Evolutionary conservation across 2,329 filamentous ascomycete genomes (phyloP).

Genomic region (Botrytis paeoniae): DNA sequence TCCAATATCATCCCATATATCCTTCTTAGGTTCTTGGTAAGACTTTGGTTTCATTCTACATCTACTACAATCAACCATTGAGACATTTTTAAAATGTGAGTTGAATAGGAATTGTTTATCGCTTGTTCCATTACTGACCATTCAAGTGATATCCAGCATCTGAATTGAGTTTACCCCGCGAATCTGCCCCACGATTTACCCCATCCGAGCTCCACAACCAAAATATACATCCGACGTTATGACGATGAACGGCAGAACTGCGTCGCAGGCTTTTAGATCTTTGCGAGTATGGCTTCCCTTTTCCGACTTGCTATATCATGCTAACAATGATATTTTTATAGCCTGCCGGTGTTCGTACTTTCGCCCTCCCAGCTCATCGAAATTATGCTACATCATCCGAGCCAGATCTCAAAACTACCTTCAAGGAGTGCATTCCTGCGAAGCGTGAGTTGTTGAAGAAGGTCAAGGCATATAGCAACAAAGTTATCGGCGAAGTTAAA

Average conservation of each 20-base stretch:
- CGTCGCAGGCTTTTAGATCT: conserved; percentile 60
- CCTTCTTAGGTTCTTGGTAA: background rate
- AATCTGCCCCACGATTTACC: conserved; percentile 19
- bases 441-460: conserved; percentile 93
- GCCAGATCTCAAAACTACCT: conserved; percentile 83
- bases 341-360: conserved; percentile 38
- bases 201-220: conserved; percentile 13
- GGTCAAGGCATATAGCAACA: conserved; percentile 80
- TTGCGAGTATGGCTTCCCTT: conserved; percentile 53
- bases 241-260: conserved; percentile 62
- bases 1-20: background rate
- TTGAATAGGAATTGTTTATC: background rate
- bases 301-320: background rate
- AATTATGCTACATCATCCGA: conserved; percentile 74
- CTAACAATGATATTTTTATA: conserved; percentile 22
- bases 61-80: background rate
- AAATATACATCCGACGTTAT: conserved; percentile 42
- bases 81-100: background rate
- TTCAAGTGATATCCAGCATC: background rate
- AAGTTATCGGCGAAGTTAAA: conserved; percentile 87
- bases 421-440: conserved; percentile 80
- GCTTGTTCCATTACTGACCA: background rate
- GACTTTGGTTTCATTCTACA: background rate
- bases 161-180: conserved; percentile 11
- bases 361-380: conserved; percentile 43